Evolutionary conservation across 2,329 filamentous ascomycete species (phyloP).

Genomic region (Trichoderma afroharzianum): DNA sequence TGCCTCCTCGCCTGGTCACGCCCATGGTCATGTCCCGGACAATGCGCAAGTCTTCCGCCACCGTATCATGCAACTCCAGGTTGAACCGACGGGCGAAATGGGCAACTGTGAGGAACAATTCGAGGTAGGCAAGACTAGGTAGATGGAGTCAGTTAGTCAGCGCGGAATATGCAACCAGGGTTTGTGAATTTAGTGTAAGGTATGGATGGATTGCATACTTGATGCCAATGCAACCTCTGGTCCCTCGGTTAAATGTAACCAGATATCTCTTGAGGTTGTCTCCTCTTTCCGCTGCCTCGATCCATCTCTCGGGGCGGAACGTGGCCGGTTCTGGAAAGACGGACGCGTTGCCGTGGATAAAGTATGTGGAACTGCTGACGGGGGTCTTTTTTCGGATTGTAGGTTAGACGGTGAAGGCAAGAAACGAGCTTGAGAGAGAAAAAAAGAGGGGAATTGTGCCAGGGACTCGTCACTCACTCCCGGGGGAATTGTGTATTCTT

Average conservation of each 20-base stretch:
- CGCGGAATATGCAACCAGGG: background rate
- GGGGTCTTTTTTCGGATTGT: constrained; percentile 20
- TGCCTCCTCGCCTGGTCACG: background rate
- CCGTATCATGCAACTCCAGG: constrained; percentile 21
- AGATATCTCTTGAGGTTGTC: constrained; percentile 18
- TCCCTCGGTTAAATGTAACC: constrained; percentile 21
- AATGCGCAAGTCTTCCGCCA: constrained; percentile 13
- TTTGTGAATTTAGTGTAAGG: background rate
- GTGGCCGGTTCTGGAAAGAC: constrained; percentile 26
- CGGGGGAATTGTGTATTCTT: constrained; percentile 31
- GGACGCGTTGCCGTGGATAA: constrained; percentile 23
- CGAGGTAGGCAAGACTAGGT: constrained; percentile 13
- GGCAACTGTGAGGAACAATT: constrained; percentile 21
- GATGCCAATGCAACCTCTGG: constrained; percentile 23
- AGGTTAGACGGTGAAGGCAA: background rate
- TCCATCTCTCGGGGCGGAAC: constrained; percentile 29
- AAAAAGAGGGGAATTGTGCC: background rate
- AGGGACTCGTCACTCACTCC: constrained; percentile 23
- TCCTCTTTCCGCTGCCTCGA: constrained; percentile 20
- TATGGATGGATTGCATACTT: constrained; percentile 20
- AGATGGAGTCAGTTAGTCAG: background rate
- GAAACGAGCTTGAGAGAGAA: too few relatives aligned
- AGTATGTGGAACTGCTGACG: constrained; percentile 22
- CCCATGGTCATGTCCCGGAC: constrained; percentile 3
- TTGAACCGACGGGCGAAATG: constrained; percentile 21